A percentile compares a stretch with the other conserved stretches of the same genome.
Conservation (phyloP, 495 filamentous ascomycete species). For the Cercophora sp. region DNA sequence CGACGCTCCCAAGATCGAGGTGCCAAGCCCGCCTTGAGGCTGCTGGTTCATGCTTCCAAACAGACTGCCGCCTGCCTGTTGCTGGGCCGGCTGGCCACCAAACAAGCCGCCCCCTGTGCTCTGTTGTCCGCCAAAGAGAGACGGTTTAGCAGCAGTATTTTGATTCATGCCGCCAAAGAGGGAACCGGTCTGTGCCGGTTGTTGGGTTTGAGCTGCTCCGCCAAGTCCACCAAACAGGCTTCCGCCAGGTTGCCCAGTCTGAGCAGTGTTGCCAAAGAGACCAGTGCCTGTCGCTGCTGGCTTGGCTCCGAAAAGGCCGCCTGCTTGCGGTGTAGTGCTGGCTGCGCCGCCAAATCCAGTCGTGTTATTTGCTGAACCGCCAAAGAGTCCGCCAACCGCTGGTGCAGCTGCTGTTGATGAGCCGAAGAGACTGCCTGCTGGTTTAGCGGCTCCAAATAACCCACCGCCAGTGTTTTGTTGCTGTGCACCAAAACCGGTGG, state of each 20-base stretch:
- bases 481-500: conserved; percentile 23
- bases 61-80: conserved; percentile 30
- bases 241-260: conserved; percentile 27
- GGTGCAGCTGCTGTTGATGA: conserved; percentile 22
- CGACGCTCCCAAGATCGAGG: conserved; percentile 38
- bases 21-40: conserved; percentile 36
- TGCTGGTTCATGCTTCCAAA: conserved; percentile 44
- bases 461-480: conserved; percentile 43
- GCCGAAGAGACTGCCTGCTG: conserved; percentile 50
- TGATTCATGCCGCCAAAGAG: conserved; percentile 43
- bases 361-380: conserved; percentile 15
- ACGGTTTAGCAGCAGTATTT: conserved; percentile 38
- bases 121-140: conserved; percentile 40
- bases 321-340: conserved; percentile 37
- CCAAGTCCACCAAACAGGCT: conserved; percentile 46
- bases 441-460: conserved; percentile 59
- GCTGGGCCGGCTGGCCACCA: conserved; percentile 48
- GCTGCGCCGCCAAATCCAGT: conserved; percentile 18
- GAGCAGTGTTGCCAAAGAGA: conserved; percentile 43
- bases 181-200: conserved; percentile 43
- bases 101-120: conserved; percentile 58
- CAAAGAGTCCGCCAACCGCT: conserved; percentile 44
- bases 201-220: conserved; percentile 50
- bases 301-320: conserved; percentile 57
- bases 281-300: conserved; percentile 43